Evolutionary conservation across 2,329 filamentous ascomycete species (phyloP).

Genomic region (Pseudogymnoascus sp.): DNA sequence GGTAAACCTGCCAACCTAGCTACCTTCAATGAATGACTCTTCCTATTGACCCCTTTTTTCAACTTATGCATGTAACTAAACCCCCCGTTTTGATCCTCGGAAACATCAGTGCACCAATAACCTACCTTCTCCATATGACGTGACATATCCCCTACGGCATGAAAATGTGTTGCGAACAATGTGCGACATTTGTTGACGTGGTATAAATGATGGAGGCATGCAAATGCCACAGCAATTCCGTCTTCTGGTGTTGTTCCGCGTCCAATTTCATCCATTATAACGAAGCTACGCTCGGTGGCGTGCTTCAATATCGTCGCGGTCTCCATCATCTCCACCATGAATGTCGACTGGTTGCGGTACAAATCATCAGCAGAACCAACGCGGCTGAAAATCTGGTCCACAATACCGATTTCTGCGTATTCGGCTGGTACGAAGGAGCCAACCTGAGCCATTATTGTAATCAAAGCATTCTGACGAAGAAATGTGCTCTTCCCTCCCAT

Average conservation of each 20-base stretch:
- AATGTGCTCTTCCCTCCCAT: slow-evolving; percentile 98
- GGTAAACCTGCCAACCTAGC: slow-evolving; percentile 78
- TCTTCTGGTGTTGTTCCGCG: slow-evolving; percentile 90
- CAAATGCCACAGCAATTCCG: slow-evolving; percentile 81
- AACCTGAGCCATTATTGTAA: slow-evolving; percentile 85
- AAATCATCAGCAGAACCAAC: slow-evolving; percentile 91
- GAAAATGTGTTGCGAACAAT: slow-evolving; percentile 94
- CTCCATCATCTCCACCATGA: slow-evolving; percentile 99
- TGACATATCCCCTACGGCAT: slow-evolving; percentile 72
- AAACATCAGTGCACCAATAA: slow-evolving; percentile 78
- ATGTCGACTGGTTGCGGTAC: slow-evolving; percentile 91
- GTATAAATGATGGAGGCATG: slow-evolving; percentile 76
- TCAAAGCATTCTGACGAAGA: slow-evolving; percentile 87
- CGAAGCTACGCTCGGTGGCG: slow-evolving; percentile 77
- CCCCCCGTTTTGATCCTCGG: slow-evolving; percentile 56
- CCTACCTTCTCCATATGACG: slow-evolving; percentile 33
- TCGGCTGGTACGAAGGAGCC: slow-evolving; percentile 88
- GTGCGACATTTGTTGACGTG: slow-evolving; percentile 68
- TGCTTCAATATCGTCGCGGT: slow-evolving; percentile 81
- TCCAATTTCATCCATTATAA: slow-evolving; percentile 98
- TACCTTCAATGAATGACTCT: slow-evolving; percentile 93
- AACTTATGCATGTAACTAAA: slow-evolving; percentile 86
- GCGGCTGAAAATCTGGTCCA: slow-evolving; percentile 93
- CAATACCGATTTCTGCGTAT: slow-evolving; percentile 76
- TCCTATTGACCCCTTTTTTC: slow-evolving; percentile 70